These are phyloP conservation scores for Nigrograna mackinnonii DNA, from an alignment of 2,329 filamentous ascomycete species.

Conservation along the genomic window DNA sequence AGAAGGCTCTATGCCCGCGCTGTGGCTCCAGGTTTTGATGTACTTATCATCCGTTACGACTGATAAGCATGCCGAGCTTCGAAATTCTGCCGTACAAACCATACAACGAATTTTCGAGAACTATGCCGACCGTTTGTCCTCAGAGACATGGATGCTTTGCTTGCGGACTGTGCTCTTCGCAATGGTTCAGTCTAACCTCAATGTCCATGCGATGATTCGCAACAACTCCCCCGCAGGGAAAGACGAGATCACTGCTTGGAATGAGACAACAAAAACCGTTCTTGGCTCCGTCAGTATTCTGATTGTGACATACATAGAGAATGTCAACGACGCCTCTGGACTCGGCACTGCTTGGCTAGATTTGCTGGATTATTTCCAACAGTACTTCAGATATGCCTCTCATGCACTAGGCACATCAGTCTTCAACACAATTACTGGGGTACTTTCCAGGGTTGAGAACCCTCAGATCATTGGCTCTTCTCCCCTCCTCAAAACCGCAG, in stretches of 20 bases:
- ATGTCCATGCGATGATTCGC: slow-evolving; percentile 25
- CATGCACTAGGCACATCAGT: slow-evolving; percentile 47
- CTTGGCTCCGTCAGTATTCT: slow-evolving; percentile 53
- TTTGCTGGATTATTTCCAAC: slow-evolving; percentile 70
- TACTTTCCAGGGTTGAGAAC: slow-evolving; percentile 38
- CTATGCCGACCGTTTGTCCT: slow-evolving; percentile 77
- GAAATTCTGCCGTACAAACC: slow-evolving; percentile 89
- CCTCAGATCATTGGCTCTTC: slow-evolving; percentile 20
- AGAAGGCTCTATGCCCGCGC: slow-evolving; percentile 67
- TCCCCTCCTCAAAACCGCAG: slow-evolving; percentile 35
- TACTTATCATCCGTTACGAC: slow-evolving; percentile 72
- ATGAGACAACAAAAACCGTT: slow-evolving; percentile 44
- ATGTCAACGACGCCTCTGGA: slow-evolving; percentile 66
- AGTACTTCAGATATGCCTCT: slow-evolving; percentile 44
- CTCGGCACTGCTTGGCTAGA: slow-evolving; percentile 78
- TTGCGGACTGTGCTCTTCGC: slow-evolving; percentile 80
- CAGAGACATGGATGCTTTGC: slow-evolving; percentile 82
- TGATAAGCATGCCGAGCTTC: slow-evolving; percentile 73
- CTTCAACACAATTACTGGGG: slow-evolving; percentile 42
- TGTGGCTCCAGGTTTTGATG: slow-evolving; percentile 79
- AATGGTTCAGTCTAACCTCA: slow-evolving; percentile 67
- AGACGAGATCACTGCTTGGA: slow-evolving; percentile 35
- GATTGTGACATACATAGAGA: slow-evolving; percentile 75
- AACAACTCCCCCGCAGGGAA: slow-evolving; percentile 10
- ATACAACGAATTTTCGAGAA: slow-evolving; percentile 89